A percentile compares a stretch with the other conserved stretches of the same genome.
Evolutionary conservation across 2,329 filamentous ascomycete species (phyloP).

Genomic region (Trichophyton rubrum): DNA sequence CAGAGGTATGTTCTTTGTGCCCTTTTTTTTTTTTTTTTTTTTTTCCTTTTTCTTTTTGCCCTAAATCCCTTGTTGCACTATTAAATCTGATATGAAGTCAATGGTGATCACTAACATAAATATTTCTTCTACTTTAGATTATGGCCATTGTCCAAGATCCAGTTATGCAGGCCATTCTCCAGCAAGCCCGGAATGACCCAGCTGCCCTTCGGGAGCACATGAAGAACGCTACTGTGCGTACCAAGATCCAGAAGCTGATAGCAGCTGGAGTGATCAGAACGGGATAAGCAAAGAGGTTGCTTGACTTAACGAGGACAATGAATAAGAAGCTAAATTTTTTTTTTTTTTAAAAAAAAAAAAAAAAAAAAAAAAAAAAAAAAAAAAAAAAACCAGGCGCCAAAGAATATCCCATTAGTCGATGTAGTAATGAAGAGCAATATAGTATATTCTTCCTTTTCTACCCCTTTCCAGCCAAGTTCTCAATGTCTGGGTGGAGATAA

Average conservation of each 20-base stretch:
- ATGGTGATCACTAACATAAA: no score
- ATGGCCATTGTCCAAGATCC: slow-evolving; percentile 87
- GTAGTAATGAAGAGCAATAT: not conserved
- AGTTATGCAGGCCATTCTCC: slow-evolving; percentile 93
- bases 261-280: slow-evolving; percentile 84
- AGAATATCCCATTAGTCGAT: no score
- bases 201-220: slow-evolving; percentile 92
- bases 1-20: slow-evolving; percentile 52
- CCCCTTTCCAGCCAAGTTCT: not conserved
- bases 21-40: not conserved
- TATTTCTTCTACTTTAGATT: slow-evolving; percentile 40
- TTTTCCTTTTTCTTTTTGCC: no score
- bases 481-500: not conserved
- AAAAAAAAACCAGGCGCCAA: not conserved
- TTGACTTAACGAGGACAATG: not conserved
- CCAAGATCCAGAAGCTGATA: slow-evolving; percentile 89
- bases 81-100: no score
- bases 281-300: slow-evolving; percentile 36
- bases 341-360: no score
- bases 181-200: slow-evolving; percentile 90
- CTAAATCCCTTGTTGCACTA: not conserved
- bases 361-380: not conserved
- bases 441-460: not conserved
- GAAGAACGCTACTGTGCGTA: slow-evolving; percentile 73
- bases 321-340: not conserved